Evolutionary conservation across 768 basidiomycete genomes (phyloP).

Genomic region (Boletales sp.): DNA sequence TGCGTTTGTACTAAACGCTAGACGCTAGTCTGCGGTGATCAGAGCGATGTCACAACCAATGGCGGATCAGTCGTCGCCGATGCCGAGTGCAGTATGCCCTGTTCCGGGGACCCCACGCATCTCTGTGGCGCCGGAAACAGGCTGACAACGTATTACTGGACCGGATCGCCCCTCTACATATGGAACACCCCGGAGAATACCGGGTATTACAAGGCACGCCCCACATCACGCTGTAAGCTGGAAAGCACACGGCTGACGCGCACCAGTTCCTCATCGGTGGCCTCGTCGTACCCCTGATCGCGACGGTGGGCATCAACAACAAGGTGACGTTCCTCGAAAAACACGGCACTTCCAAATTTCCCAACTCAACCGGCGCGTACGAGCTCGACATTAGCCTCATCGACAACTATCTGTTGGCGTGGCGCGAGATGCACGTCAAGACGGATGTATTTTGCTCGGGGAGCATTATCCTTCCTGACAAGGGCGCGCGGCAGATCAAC

Average conservation of each 20-base stretch:
- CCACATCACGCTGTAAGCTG: background rate
- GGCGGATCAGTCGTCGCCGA: conserved; percentile 30
- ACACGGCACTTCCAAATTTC: conserved; percentile 54
- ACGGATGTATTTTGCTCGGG: conserved; percentile 80
- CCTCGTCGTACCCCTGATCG: conserved; percentile 67
- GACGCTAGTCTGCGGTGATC: conserved; percentile 67
- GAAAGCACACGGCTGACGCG: background rate
- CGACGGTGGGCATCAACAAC: conserved; percentile 76
- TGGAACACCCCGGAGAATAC: conserved; percentile 66
- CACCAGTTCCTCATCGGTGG: conserved; percentile 48
- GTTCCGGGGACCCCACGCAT: conserved; percentile 68
- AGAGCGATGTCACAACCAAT: conserved; percentile 43
- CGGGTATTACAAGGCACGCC: conserved; percentile 65
- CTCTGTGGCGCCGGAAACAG: conserved; percentile 60
- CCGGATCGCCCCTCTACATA: conserved; percentile 43
- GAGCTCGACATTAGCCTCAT: conserved; percentile 66
- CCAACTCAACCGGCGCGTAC: conserved; percentile 73
- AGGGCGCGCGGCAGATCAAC: conserved; percentile 41
- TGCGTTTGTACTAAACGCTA: background rate
- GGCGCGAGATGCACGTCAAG: conserved; percentile 75
- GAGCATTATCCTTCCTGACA: conserved; percentile 71
- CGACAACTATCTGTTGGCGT: conserved; percentile 43
- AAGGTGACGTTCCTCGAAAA: conserved; percentile 83
- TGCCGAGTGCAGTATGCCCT: conserved; percentile 45
- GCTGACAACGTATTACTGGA: conserved; percentile 54